Conservation (phyloP, 2,329 filamentous ascomycete genomes). For the Cordyceps cateniannulata region DNA sequence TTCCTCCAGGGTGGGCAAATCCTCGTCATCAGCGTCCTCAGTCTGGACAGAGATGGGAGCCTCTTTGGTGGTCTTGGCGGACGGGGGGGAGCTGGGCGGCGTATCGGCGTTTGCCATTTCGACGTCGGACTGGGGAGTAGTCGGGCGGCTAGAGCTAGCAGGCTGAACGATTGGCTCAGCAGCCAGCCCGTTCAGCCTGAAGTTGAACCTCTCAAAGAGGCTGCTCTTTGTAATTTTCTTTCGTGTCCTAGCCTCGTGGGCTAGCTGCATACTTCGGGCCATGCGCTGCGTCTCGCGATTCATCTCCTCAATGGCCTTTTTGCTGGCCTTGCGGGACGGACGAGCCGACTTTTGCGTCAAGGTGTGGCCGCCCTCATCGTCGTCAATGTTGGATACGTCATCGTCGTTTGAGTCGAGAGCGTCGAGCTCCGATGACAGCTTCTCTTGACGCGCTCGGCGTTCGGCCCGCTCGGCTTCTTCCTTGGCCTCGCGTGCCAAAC, state of each 20-base stretch:
- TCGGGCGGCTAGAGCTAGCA: conserved; percentile 50
- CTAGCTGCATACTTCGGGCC: conserved; percentile 81
- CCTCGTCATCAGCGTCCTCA: conserved; percentile 23
- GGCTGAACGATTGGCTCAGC: conserved; percentile 26
- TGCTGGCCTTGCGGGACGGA: conserved; percentile 79
- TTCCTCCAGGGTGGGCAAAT: conserved; percentile 32
- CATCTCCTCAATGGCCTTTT: conserved; percentile 93
- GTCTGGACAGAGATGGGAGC: conserved; percentile 11
- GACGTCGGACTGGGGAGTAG: conserved; percentile 45
- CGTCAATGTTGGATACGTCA: conserved; percentile 46
- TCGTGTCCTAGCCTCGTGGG: conserved; percentile 82
- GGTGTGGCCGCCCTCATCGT: conserved; percentile 56
- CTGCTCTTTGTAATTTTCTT: conserved; percentile 84
- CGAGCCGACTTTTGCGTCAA: conserved; percentile 57
- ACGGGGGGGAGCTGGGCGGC: conserved; percentile 64
- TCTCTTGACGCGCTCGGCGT: conserved; percentile 30
- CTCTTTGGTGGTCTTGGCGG: conserved; percentile 24
- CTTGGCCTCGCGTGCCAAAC: conserved; percentile 58
- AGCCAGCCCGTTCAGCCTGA: conserved; percentile 39
- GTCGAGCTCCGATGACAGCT: conserved; percentile 29
- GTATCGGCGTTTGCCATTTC: conserved; percentile 51
- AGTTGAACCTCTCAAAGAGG: conserved; percentile 80
- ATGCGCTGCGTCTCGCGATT: conserved; percentile 89
- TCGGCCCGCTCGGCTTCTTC: conserved; percentile 43
- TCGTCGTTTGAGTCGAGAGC: conserved; percentile 31